These are phyloP conservation scores for Gyromitra esculenta DNA, from an alignment of 2,329 filamentous ascomycete genomes.

Conservation along the genomic window DNA sequence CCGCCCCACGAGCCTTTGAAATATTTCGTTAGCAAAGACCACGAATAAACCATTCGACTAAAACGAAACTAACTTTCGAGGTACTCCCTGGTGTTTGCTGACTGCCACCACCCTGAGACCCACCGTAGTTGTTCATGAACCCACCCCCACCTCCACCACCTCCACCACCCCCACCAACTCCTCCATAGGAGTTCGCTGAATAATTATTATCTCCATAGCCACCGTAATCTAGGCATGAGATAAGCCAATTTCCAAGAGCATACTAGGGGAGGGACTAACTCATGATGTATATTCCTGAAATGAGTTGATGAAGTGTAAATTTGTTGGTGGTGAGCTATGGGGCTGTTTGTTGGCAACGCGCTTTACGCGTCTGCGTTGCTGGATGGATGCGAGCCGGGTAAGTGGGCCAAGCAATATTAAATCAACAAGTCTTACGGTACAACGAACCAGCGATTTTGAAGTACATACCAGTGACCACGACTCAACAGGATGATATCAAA, in stretches of 20 bases:
- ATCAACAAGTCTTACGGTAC: too few species aligned
- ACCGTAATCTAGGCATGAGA: slow-evolving; percentile 51
- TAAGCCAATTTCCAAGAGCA: slow-evolving; percentile 40
- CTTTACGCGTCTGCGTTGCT: slow-evolving; percentile 49
- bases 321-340: background rate
- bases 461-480: too few species aligned
- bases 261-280: slow-evolving; percentile 32
- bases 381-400: slow-evolving; percentile 36
- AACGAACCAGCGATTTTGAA: too few species aligned
- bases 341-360: slow-evolving; percentile 44
- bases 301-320: slow-evolving; percentile 2
- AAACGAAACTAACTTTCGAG: slow-evolving; percentile 34
- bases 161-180: slow-evolving; percentile 1
- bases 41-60: background rate
- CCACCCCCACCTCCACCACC: slow-evolving; percentile 41
- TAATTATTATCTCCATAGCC: slow-evolving; percentile 53
- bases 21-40: slow-evolving; percentile 37
- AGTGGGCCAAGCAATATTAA: background rate
- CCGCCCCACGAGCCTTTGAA: slow-evolving; percentile 40
- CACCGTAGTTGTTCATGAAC: slow-evolving; percentile 49
- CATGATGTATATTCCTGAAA: slow-evolving; percentile 39
- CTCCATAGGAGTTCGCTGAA: slow-evolving; percentile 50
- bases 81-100: slow-evolving; percentile 57
- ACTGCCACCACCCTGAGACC: slow-evolving; percentile 55
- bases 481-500: too few species aligned